Conservation (phyloP, 1,284 basidiomycete genomes). For the Apiotrichum brassicae region DNA sequence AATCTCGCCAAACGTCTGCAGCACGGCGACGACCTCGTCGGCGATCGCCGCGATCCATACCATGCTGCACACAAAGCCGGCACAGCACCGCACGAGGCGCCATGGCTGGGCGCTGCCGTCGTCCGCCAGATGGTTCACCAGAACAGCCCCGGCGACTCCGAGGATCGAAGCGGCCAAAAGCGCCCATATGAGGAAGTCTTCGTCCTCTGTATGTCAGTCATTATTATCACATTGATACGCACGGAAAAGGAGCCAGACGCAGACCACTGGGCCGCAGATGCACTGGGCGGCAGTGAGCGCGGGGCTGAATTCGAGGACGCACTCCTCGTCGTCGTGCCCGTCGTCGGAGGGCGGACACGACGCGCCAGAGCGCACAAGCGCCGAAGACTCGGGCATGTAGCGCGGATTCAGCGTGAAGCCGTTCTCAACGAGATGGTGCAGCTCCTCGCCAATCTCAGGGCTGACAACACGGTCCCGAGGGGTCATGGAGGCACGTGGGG, state of each 20-base stretch:
- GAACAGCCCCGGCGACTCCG: constrained; percentile 54
- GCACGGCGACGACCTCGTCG: constrained; percentile 81
- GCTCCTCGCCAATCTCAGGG: constrained; percentile 28
- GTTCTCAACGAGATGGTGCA: constrained; percentile 38
- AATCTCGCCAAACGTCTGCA: constrained; percentile 87
- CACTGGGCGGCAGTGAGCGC: constrained; percentile 76
- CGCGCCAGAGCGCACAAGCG: neutral
- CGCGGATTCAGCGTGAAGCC: constrained; percentile 17
- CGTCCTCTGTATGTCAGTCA: constrained; percentile 51
- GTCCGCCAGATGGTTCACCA: constrained; percentile 60
- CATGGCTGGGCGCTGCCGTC: constrained; percentile 58
- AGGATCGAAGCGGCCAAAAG: constrained; percentile 54
- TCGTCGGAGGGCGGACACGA: neutral
- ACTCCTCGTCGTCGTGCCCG: constrained; percentile 3
- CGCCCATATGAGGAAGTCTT: constrained; percentile 54
- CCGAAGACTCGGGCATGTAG: constrained; percentile 1
- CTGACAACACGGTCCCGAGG: neutral
- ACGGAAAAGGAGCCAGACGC: constrained; percentile 68
- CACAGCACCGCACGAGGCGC: constrained; percentile 68
- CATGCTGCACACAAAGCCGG: constrained; percentile 81
- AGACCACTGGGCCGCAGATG: constrained; percentile 69
- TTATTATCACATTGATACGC: constrained; percentile 39
- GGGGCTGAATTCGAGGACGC: constrained; percentile 60
- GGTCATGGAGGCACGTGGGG: no score
- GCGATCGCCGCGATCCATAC: constrained; percentile 96